These are phyloP conservation scores for Penicillium sp. DNA, from an alignment of 2,329 filamentous ascomycete species.

Conservation along the genomic window DNA sequence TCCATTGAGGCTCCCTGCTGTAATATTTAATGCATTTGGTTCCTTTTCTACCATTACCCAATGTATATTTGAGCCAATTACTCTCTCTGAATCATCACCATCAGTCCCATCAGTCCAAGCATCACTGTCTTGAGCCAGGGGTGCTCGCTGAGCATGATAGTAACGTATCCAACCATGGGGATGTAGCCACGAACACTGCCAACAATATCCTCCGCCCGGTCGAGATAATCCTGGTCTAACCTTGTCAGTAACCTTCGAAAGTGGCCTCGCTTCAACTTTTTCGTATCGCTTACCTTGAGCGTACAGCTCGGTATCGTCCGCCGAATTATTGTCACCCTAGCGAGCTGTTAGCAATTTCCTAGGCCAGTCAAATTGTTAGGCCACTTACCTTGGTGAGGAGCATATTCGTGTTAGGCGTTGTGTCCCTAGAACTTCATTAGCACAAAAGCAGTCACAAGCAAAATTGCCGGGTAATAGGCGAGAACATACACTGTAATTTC, in stretches of 20 bases:
- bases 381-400: constrained; percentile 72
- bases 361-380: neutral
- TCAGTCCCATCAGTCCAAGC: constrained; percentile 89
- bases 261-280: neutral
- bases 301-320: constrained; percentile 78
- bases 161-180: constrained; percentile 94
- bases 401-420: constrained; percentile 43
- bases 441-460: neutral
- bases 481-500: constrained; percentile 32
- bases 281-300: constrained; percentile 45
- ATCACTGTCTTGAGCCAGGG: constrained; percentile 96
- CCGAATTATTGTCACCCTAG: constrained; percentile 84
- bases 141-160: constrained; percentile 90
- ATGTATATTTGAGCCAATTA: constrained; percentile 42
- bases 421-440: constrained; percentile 22
- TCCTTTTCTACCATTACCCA: neutral
- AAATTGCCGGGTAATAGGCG: neutral
- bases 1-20: neutral
- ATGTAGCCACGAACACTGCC: constrained; percentile 90
- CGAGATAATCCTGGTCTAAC: constrained; percentile 79
- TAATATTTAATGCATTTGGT: neutral
- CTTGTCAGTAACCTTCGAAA: neutral
- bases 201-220: constrained; percentile 80
- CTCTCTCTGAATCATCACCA: constrained; percentile 90
- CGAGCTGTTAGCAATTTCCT: neutral